Percentiles rank a stretch among this genome's conserved stretches.
These are phyloP conservation scores for Fistulifera pelliculosa DNA, from an alignment of 108 stramenopile genomes.

Conservation along the genomic window DNA sequence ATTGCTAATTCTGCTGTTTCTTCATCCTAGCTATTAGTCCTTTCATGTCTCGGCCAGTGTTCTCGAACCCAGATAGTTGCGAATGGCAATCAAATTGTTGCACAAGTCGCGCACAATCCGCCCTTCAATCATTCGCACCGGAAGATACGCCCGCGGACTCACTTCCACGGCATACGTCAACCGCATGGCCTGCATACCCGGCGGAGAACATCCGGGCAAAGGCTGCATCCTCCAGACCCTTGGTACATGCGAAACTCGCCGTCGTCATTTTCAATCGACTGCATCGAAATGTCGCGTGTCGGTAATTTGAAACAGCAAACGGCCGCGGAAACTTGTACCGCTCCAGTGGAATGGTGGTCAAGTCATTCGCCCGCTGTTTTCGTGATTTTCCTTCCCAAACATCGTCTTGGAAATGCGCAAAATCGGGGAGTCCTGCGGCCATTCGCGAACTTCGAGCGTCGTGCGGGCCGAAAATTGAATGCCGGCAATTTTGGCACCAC, in stretches of 20 bases:
- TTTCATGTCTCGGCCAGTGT: too few species aligned
- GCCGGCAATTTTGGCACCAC: slow-evolving; percentile 83
- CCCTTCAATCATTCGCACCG: slow-evolving; percentile 76
- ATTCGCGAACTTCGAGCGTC: slow-evolving; percentile 77
- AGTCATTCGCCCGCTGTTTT: slow-evolving; percentile 36
- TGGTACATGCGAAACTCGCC: slow-evolving; percentile 89
- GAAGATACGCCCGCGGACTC: slow-evolving; percentile 74
- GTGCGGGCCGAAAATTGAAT: slow-evolving; percentile 78
- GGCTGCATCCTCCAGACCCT: slow-evolving; percentile 91
- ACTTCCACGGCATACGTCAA: slow-evolving; percentile 89
- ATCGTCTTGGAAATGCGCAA: slow-evolving; percentile 62
- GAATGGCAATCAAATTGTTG: slow-evolving; percentile 71
- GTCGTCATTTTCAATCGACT: slow-evolving; percentile 69
- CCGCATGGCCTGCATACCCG: slow-evolving; percentile 65
- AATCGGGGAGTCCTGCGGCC: slow-evolving; percentile 76
- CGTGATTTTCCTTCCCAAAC: slow-evolving; percentile 60
- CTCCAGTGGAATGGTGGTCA: slow-evolving; percentile 31
- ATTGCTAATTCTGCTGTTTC: too few species aligned
- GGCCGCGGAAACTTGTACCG: slow-evolving; percentile 81
- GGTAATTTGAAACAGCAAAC: slow-evolving; percentile 61
- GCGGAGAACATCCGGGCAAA: slow-evolving; percentile 69
- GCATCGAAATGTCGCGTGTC: slow-evolving; percentile 84
- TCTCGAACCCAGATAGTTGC: slow-evolving; percentile 24
- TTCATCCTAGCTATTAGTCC: too few species aligned
- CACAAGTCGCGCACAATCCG: slow-evolving; percentile 77